phyloP scores from a whole-genome alignment of 768 basidiomycete species.

The Suillus placidus region DNA sequence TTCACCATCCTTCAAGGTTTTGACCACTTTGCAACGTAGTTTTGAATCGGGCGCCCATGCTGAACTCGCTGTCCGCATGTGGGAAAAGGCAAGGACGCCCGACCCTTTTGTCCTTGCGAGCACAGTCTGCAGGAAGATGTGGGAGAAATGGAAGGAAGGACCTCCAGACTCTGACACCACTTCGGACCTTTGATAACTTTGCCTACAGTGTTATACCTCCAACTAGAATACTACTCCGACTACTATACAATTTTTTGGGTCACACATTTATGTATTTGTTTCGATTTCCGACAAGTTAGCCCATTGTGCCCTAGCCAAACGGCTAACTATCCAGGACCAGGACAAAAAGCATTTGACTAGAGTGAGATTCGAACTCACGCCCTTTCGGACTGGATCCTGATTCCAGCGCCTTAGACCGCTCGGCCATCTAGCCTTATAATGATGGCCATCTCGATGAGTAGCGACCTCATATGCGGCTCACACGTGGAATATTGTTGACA shows the following conservation, averaged over 20 bases:
- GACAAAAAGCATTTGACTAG: conserved; percentile 5
- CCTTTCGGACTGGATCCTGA: conserved; percentile 45
- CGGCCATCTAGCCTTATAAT: conserved; percentile 46
- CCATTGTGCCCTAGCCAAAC: not conserved
- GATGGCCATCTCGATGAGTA: not conserved
- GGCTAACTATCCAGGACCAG: no score
- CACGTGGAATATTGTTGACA: no score
- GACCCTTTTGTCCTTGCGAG: conserved; percentile 55
- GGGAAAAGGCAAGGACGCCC: conserved; percentile 64
- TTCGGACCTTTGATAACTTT: conserved; percentile 8
- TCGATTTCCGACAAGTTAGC: not conserved
- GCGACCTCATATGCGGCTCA: no score
- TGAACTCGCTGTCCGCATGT: conserved; percentile 57
- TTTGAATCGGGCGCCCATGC: conserved; percentile 59
- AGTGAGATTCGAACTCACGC: conserved; percentile 16
- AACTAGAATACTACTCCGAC: conserved; percentile 6
- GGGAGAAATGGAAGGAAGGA: conserved; percentile 38
- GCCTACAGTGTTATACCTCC: conserved; percentile 4
- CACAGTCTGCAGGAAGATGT: conserved; percentile 43
- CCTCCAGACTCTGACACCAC: conserved; percentile 22
- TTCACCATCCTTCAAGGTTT: conserved; percentile 53
- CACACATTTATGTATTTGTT: not conserved
- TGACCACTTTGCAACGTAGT: conserved; percentile 56
- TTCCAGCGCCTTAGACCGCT: conserved; percentile 65
- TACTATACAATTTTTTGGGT: not conserved